Percentiles rank a stretch among this genome's conserved stretches.
phyloP scores from a whole-genome alignment of 129 eudicot genomes.

The Ambrosia artemisiifolia region DNA sequence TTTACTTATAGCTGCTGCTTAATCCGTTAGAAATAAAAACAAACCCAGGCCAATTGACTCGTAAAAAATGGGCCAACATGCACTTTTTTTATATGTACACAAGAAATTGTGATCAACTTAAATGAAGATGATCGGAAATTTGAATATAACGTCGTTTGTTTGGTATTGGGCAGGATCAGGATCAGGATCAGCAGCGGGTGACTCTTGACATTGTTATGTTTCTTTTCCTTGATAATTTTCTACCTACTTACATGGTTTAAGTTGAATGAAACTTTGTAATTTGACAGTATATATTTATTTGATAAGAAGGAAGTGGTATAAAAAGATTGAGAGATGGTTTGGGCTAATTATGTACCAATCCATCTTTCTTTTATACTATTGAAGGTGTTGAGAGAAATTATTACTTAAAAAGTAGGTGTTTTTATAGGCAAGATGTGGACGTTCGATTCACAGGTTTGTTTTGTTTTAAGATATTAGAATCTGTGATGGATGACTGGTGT shows the following conservation, averaged over 20 bases:
- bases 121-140: neutral
- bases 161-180: slow-evolving; percentile 5
- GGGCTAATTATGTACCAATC: neutral
- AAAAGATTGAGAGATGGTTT: neutral
- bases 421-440: no score
- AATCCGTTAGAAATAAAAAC: neutral
- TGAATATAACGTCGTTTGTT: slow-evolving; percentile 8
- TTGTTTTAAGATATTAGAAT: no score
- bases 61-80: neutral
- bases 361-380: neutral
- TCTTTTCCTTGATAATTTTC: slow-evolving; percentile 17
- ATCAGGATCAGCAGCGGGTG: slow-evolving; percentile 2
- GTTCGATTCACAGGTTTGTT: no score
- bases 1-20: neutral
- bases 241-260: neutral
- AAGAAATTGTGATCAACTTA: neutral
- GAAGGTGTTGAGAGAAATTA: no score
- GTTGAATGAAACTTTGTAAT: neutral
- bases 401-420: no score
- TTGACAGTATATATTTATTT: neutral
- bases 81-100: neutral
- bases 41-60: neutral
- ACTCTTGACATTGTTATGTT: slow-evolving; percentile 15
- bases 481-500: no score
- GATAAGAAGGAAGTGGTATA: neutral